Conservation (phyloP, 495 filamentous ascomycete genomes). For the Neurospora sp. region DNA sequence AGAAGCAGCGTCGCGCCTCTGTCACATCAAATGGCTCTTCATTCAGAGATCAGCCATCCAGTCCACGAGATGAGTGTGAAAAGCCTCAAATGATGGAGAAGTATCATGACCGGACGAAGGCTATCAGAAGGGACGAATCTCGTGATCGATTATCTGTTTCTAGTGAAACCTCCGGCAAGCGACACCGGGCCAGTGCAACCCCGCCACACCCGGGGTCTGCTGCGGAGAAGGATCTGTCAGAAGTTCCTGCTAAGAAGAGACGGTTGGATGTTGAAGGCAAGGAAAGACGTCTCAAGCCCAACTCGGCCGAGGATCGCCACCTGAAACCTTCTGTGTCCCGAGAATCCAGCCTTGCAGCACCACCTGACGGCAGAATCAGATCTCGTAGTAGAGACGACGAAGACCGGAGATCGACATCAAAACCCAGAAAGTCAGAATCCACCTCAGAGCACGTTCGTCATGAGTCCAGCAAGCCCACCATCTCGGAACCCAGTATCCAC, state of each 20-base stretch:
- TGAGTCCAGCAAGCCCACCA: constrained; percentile 27
- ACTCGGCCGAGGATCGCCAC: constrained; percentile 31
- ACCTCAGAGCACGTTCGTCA: constrained; percentile 22
- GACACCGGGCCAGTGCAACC: constrained; percentile 55
- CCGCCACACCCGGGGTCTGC: constrained; percentile 50
- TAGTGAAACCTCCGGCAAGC: constrained; percentile 47
- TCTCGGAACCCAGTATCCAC: constrained; percentile 35
- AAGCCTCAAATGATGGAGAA: constrained; percentile 34
- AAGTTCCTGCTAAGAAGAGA: constrained; percentile 41
- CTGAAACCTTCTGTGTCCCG: constrained; percentile 27
- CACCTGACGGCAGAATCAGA: constrained; percentile 7
- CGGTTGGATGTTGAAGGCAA: constrained; percentile 36
- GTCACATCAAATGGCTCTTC: constrained; percentile 38
- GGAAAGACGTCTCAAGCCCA: constrained; percentile 30
- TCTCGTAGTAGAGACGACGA: constrained; percentile 28
- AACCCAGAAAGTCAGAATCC: constrained; percentile 23
- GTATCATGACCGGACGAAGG: constrained; percentile 39
- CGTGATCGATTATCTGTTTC: constrained; percentile 38
- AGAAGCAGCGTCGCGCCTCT: constrained; percentile 41
- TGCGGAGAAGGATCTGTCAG: constrained; percentile 42
- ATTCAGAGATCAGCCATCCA: constrained; percentile 25
- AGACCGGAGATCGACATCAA: constrained; percentile 26
- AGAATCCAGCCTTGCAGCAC: constrained; percentile 18
- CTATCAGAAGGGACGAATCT: constrained; percentile 45
- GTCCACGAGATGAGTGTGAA: constrained; percentile 31